Evolutionary conservation across 495 filamentous ascomycete species (phyloP).

Genomic region (Xylaria venustula): DNA sequence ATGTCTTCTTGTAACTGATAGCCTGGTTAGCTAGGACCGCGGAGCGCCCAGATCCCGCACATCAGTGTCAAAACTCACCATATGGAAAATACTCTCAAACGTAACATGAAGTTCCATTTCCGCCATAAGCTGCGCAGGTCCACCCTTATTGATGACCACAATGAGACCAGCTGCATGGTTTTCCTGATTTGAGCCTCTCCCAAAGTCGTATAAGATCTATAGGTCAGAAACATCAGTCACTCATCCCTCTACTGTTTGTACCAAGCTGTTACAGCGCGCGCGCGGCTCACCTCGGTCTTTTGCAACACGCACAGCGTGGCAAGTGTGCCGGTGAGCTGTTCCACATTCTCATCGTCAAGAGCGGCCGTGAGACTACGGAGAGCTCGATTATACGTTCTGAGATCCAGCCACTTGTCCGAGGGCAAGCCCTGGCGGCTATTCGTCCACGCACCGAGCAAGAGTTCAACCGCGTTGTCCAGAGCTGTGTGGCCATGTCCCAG

Average conservation of each 20-base stretch:
- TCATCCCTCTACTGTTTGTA: no score
- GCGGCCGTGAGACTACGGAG: conserved; percentile 28
- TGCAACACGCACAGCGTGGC: conserved; percentile 27
- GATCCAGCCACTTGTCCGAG: conserved; percentile 26
- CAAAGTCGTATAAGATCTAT: conserved; percentile 28
- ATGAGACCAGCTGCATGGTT: conserved; percentile 27
- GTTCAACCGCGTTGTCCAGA: conserved; percentile 21
- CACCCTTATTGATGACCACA: conserved; percentile 22
- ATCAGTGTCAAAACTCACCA: conserved; percentile 13
- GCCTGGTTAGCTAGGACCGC: neutral
- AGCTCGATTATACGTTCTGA: conserved; percentile 23
- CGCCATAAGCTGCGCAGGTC: conserved; percentile 21
- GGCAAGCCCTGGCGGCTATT: conserved; percentile 25
- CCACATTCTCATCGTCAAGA: conserved; percentile 17
- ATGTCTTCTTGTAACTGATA: conserved; percentile 32
- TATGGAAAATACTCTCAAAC: conserved; percentile 30
- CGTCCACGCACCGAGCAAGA: conserved; percentile 22
- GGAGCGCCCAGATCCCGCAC: neutral
- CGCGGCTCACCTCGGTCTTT: conserved; percentile 26
- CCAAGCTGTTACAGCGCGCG: neutral
- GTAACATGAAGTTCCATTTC: conserved; percentile 21
- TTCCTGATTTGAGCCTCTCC: conserved; percentile 29
- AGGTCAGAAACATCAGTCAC: neutral
- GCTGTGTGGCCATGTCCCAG: conserved; percentile 17
- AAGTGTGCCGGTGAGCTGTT: conserved; percentile 19